Conservation (phyloP, 495 filamentous ascomycete species). For the Delitschia confertaspora region DNA sequence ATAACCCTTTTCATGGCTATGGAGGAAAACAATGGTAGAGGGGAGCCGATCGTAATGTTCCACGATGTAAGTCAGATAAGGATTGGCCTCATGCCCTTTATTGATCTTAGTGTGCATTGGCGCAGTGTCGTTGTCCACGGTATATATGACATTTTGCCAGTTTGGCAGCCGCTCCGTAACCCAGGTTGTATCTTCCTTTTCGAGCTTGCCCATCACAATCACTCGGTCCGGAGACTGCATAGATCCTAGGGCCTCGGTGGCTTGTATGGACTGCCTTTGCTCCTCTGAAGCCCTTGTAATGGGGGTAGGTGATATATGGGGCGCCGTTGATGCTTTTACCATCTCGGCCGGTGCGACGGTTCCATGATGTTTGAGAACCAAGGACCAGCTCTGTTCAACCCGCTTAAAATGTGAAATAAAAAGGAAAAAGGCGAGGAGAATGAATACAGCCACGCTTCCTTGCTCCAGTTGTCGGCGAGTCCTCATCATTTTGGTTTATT, state of each 20-base stretch:
- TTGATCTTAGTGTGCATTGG: slow-evolving; percentile 42
- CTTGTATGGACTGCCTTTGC: not conserved
- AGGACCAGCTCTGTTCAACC: not conserved
- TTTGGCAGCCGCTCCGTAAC: slow-evolving; percentile 4
- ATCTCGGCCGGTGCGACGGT: not conserved
- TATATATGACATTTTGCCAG: slow-evolving; percentile 43
- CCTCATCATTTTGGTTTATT: too few species aligned
- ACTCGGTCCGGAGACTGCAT: not conserved
- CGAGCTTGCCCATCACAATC: slow-evolving; percentile 4
- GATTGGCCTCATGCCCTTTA: slow-evolving; percentile 52
- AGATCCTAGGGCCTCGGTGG: not conserved
- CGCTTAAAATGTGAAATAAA: not conserved
- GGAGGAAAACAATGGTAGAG: slow-evolving; percentile 42
- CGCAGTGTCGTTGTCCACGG: slow-evolving; percentile 38
- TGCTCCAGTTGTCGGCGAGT: too few species aligned
- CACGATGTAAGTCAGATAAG: slow-evolving; percentile 46
- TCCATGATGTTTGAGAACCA: not conserved
- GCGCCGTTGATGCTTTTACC: not conserved
- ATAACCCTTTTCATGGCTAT: slow-evolving; percentile 38
- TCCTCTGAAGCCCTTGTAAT: too few species aligned
- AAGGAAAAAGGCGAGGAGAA: too few species aligned
- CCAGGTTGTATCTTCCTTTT: slow-evolving; percentile 11
- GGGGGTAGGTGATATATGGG: not conserved
- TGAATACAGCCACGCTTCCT: too few species aligned
- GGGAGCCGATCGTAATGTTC: slow-evolving; percentile 44